Conservation (phyloP, 140 eudicot species). For the Flaveria floridana region DNA sequence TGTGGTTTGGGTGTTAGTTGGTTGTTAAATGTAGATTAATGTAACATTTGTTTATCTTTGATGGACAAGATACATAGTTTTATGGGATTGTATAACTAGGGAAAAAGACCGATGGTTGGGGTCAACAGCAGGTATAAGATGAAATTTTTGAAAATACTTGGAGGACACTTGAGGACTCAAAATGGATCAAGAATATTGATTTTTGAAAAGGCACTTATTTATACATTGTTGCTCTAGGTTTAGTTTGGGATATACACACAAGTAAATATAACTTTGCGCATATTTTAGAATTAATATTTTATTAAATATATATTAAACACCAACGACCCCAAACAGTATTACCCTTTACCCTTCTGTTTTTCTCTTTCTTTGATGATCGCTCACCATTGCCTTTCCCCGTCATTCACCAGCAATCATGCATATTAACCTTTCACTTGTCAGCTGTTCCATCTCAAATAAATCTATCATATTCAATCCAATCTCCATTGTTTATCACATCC, state of each 20-base stretch:
- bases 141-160: neutral
- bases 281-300: neutral
- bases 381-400: too few relatives aligned
- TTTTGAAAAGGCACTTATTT: neutral
- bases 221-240: neutral
- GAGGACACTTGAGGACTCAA: conserved; percentile 12
- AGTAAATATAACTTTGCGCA: neutral
- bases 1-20: conserved; percentile 9
- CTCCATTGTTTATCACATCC: too few relatives aligned
- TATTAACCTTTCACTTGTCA: too few relatives aligned
- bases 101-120: neutral
- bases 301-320: too few relatives aligned
- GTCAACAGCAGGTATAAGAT: conserved; percentile 14
- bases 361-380: too few relatives aligned
- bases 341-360: too few relatives aligned
- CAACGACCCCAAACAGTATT: too few relatives aligned
- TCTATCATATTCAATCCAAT: too few relatives aligned
- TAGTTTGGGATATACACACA: too few relatives aligned
- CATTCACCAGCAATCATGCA: too few relatives aligned
- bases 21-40: conserved; percentile 34
- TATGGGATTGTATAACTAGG: conserved; percentile 27
- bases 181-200: neutral
- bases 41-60: conserved; percentile 26
- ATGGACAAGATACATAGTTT: conserved; percentile 10
- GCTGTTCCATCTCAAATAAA: too few relatives aligned